A percentile compares a stretch with the other conserved stretches of the same genome.
Evolutionary conservation across 2,329 filamentous ascomycete genomes (phyloP).

Genomic region (Trichoderma arundinaceum): DNA sequence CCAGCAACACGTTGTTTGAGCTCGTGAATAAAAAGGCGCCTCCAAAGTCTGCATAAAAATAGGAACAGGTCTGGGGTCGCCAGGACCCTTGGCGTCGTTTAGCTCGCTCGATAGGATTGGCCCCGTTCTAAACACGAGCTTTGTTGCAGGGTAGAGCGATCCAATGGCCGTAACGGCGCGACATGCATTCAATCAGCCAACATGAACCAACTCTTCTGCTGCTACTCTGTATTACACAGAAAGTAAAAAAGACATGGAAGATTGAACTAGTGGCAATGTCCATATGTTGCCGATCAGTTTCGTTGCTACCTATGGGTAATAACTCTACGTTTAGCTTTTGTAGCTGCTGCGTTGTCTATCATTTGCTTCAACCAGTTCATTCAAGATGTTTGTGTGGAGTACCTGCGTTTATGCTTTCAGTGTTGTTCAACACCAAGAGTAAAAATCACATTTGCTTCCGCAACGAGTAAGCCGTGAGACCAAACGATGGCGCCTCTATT

Average conservation of each 20-base stretch:
- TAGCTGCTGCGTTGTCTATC: background rate
- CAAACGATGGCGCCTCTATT: too few relatives aligned
- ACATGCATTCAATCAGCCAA: background rate
- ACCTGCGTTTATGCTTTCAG: too few relatives aligned
- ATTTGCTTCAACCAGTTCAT: too few relatives aligned
- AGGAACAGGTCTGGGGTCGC: constrained; percentile 20
- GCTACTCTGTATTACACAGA: too few relatives aligned
- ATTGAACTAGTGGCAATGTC: background rate
- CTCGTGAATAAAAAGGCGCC: background rate
- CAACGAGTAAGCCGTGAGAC: too few relatives aligned
- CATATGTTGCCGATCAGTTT: constrained; percentile 8
- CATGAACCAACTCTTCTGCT: background rate
- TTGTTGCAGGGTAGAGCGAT: constrained; percentile 1
- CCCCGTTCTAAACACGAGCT: constrained; percentile 17
- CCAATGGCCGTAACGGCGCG: background rate
- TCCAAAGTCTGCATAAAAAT: constrained; percentile 15
- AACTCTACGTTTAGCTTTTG: background rate
- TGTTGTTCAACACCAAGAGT: too few relatives aligned
- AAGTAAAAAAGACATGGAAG: too few relatives aligned
- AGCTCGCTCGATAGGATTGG: background rate
- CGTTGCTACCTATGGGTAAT: background rate
- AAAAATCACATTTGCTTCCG: too few relatives aligned
- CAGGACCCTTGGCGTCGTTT: background rate
- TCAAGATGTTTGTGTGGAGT: too few relatives aligned
- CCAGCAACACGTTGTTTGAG: constrained; percentile 19